Evolutionary conservation across 2,329 filamentous ascomycete genomes (phyloP).

Genomic region (Lojkania enalia): DNA sequence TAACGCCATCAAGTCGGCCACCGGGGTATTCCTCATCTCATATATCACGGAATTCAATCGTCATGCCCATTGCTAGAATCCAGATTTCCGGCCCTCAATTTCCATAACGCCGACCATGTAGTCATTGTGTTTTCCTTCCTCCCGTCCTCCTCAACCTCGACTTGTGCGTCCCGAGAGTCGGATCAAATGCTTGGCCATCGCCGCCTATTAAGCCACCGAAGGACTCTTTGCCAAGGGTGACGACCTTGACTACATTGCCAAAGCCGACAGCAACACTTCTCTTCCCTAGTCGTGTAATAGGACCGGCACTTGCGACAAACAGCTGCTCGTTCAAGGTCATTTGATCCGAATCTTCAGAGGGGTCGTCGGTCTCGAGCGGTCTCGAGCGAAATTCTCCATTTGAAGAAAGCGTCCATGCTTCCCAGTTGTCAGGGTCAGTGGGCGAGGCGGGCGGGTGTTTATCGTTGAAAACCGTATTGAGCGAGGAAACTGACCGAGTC

Average conservation of each 20-base stretch:
- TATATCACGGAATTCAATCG: not conserved
- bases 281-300: conserved; percentile 64
- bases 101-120: not conserved
- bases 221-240: conserved; percentile 67
- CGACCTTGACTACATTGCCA: conserved; percentile 72
- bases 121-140: conserved; percentile 25
- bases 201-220: conserved; percentile 53
- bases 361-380: conserved; percentile 33
- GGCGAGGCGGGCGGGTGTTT: conserved; percentile 5
- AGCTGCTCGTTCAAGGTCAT: conserved; percentile 56
- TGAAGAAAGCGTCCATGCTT: conserved; percentile 57
- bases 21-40: not conserved
- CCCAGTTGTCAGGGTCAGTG: conserved; percentile 50
- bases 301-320: conserved; percentile 68
- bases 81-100: not conserved
- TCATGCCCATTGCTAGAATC: too few relatives aligned
- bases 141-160: conserved; percentile 15
- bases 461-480: conserved; percentile 12
- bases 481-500: conserved; percentile 4
- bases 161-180: conserved; percentile 17
- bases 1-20: not conserved
- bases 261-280: conserved; percentile 70
- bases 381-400: conserved; percentile 51
- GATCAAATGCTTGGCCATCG: conserved; percentile 15
- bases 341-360: conserved; percentile 14